Evolutionary conservation across 352 stramenopile genomes (phyloP).

Genomic region (Globisporangium echinulatum): DNA sequence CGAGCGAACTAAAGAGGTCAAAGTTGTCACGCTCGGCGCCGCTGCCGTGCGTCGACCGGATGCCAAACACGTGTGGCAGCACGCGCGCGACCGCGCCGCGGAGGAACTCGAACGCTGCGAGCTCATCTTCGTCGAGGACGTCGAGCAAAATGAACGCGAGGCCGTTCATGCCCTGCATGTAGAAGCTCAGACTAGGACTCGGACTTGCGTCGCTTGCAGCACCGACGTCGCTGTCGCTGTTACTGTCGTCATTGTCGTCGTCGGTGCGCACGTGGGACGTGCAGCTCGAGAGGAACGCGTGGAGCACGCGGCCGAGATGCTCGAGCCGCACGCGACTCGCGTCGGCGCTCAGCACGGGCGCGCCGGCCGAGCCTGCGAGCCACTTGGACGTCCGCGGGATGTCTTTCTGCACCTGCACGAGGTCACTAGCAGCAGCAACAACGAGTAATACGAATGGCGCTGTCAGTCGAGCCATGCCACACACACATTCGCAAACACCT

Average conservation of each 20-base stretch:
- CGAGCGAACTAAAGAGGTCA: slow-evolving; percentile 64
- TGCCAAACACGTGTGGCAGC: slow-evolving; percentile 72
- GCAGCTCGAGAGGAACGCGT: slow-evolving; percentile 64
- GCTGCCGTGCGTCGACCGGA: slow-evolving; percentile 21
- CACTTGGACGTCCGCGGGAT: slow-evolving; percentile 75
- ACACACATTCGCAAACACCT: neutral
- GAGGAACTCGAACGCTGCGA: slow-evolving; percentile 52
- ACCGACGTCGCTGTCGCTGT: slow-evolving; percentile 1
- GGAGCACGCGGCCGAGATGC: slow-evolving; percentile 42
- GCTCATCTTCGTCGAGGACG: slow-evolving; percentile 47
- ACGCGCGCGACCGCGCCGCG: slow-evolving; percentile 58
- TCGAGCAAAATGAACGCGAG: slow-evolving; percentile 73
- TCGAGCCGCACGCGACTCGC: slow-evolving; percentile 25
- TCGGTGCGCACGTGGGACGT: slow-evolving; percentile 34
- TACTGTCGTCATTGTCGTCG: neutral
- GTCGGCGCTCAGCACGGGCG: slow-evolving; percentile 36
- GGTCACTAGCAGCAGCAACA: slow-evolving; percentile 28
- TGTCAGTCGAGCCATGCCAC: neutral
- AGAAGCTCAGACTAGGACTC: slow-evolving; percentile 39
- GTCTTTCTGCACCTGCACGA: slow-evolving; percentile 72
- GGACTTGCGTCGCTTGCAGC: slow-evolving; percentile 1
- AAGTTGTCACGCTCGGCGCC: slow-evolving; percentile 40
- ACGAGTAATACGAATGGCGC: neutral
- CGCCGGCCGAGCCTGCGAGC: slow-evolving; percentile 49
- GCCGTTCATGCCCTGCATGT: slow-evolving; percentile 86